These are phyloP conservation scores for Coccomyxa subellipsoidea DNA, from an alignment of 163 green algal species.

Conservation along the genomic window DNA sequence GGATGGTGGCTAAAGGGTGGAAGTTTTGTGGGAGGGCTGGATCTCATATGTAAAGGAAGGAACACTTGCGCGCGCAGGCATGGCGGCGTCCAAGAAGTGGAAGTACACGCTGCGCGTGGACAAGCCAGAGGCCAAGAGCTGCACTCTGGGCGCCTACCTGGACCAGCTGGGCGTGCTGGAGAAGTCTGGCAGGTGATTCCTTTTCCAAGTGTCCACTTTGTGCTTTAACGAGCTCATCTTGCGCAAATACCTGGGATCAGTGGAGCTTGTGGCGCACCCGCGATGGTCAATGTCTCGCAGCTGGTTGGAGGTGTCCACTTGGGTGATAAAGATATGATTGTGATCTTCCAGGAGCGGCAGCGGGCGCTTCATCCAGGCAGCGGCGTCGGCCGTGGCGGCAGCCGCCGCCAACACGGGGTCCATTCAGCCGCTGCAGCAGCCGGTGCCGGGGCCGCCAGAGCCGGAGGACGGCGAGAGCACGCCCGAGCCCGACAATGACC, in stretches of 20 bases:
- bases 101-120: slow-evolving; percentile 44
- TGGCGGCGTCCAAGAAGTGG: slow-evolving; percentile 70
- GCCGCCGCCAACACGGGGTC: not conserved
- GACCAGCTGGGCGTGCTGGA: slow-evolving; percentile 12
- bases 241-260: too few relatives aligned
- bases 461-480: not conserved
- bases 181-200: not conserved
- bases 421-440: not conserved
- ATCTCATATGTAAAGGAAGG: not conserved
- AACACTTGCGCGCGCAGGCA: slow-evolving; percentile 30
- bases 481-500: not conserved
- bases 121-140: slow-evolving; percentile 7
- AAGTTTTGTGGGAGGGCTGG: not conserved
- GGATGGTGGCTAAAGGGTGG: too few relatives aligned
- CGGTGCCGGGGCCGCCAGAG: not conserved
- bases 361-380: not conserved
- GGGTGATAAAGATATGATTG: too few relatives aligned
- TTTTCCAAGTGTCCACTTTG: too few relatives aligned
- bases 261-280: too few relatives aligned
- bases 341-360: not conserved
- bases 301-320: too few relatives aligned
- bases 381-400: not conserved
- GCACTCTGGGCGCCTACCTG: slow-evolving; percentile 36
- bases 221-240: too few relatives aligned
- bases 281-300: too few relatives aligned